These are phyloP conservation scores for Solioccasus polychromus DNA, from an alignment of 768 basidiomycete genomes.

Conservation along the genomic window DNA sequence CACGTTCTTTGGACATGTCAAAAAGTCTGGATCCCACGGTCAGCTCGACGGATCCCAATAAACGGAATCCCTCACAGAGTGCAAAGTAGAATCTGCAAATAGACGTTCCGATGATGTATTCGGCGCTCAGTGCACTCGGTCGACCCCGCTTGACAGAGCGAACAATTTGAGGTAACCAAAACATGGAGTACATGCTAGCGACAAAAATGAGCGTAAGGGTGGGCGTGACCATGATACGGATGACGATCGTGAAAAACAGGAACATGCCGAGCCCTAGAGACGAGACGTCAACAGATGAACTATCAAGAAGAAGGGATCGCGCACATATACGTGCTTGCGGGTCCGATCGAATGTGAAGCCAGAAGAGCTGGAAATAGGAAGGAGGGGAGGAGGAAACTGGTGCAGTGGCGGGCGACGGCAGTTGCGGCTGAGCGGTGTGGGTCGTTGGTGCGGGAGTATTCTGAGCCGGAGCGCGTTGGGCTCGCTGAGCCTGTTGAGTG, in stretches of 20 bases:
- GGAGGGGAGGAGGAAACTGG: constrained; percentile 17
- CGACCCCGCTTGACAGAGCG: constrained; percentile 71
- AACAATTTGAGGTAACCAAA: constrained; percentile 86
- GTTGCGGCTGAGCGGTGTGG: constrained; percentile 10
- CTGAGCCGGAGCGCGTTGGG: constrained; percentile 7
- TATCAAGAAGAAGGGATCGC: constrained; percentile 19
- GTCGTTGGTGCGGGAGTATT: constrained; percentile 3
- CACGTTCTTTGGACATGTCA: constrained; percentile 82
- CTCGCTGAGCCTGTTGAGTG: constrained; percentile 26
- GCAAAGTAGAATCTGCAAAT: constrained; percentile 66
- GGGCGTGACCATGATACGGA: constrained; percentile 70
- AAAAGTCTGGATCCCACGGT: constrained; percentile 57
- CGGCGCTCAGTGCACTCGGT: constrained; percentile 60
- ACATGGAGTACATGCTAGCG: constrained; percentile 64
- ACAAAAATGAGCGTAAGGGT: constrained; percentile 66
- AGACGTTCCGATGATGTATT: constrained; percentile 79
- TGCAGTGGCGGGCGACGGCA: constrained; percentile 20
- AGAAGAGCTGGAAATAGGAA: constrained; percentile 47
- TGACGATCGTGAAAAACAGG: constrained; percentile 66
- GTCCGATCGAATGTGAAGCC: constrained; percentile 61
- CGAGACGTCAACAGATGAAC: neutral
- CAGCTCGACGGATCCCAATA: neutral
- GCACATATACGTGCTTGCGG: constrained; percentile 71
- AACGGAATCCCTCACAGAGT: constrained; percentile 56
- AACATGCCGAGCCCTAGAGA: constrained; percentile 62